These are phyloP conservation scores for Phytophthora boehmeriae DNA, from an alignment of 352 stramenopile species.

Conservation along the genomic window DNA sequence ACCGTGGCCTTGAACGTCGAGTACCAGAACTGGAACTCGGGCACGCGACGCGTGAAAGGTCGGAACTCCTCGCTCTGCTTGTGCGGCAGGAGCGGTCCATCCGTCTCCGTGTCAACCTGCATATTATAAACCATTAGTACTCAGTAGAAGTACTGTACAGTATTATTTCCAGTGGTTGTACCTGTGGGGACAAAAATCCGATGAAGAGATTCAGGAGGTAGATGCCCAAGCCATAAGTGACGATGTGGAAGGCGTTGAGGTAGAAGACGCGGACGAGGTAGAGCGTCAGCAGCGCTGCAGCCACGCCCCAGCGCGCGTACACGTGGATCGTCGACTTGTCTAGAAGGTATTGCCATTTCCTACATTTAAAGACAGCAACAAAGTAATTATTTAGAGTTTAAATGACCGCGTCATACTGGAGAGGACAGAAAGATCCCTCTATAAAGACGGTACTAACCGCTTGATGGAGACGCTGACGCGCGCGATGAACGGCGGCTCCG, in stretches of 20 bases:
- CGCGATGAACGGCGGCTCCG: slow-evolving; percentile 81
- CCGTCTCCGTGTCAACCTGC: slow-evolving; percentile 91
- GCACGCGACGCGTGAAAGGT: slow-evolving; percentile 93
- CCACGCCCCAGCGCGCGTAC: slow-evolving; percentile 91
- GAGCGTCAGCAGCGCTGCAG: slow-evolving; percentile 83
- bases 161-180: slow-evolving; percentile 35
- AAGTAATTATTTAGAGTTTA: too few species aligned
- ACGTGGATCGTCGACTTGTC: slow-evolving; percentile 98
- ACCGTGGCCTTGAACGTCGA: slow-evolving; percentile 89
- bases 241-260: slow-evolving; percentile 97
- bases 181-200: slow-evolving; percentile 98
- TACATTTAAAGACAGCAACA: too few species aligned
- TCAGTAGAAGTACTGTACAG: too few species aligned
- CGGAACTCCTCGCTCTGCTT: slow-evolving; percentile 91
- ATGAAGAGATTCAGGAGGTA: slow-evolving; percentile 99
- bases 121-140: slow-evolving; percentile 47
- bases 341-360: slow-evolving; percentile 97
- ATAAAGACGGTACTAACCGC: too few species aligned
- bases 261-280: slow-evolving; percentile 95
- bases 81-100: slow-evolving; percentile 91
- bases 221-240: slow-evolving; percentile 99
- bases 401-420: too few species aligned
- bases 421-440: slow-evolving; percentile 23
- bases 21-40: slow-evolving; percentile 99
- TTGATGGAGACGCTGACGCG: slow-evolving; percentile 80